Evolutionary conservation across 306 rosid genomes (phyloP).

Genomic region (Cicer chorassanicum): DNA sequence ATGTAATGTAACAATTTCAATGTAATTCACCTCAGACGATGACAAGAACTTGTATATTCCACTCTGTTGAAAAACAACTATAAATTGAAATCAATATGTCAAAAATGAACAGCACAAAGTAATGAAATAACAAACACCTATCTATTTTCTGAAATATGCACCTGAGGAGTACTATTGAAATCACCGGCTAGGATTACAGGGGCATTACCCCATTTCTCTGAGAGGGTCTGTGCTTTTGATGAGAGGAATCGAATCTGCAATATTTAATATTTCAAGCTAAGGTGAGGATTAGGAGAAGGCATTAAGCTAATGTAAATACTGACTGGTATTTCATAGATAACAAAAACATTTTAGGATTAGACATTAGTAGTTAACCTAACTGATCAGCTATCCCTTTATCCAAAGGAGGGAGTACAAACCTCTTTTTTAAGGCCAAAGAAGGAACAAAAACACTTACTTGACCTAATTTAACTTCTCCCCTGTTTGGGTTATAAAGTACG

Average conservation of each 20-base stretch:
- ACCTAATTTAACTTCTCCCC: constrained; percentile 86
- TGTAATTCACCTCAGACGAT: constrained; percentile 72
- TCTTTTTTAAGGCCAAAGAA: constrained; percentile 1
- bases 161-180: constrained; percentile 88
- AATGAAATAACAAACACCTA: constrained; percentile 31
- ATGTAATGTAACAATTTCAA: constrained; percentile 37
- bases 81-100: constrained; percentile 29
- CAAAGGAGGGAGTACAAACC: background rate
- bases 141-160: constrained; percentile 44
- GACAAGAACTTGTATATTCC: constrained; percentile 87
- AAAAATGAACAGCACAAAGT: constrained; percentile 22
- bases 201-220: constrained; percentile 78
- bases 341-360: background rate
- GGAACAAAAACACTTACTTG: constrained; percentile 62
- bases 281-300: background rate
- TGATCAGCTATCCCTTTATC: constrained; percentile 26
- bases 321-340: constrained; percentile 19
- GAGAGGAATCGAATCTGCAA: constrained; percentile 75
- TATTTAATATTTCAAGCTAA: constrained; percentile 33
- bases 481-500: constrained; percentile 82
- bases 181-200: constrained; percentile 88
- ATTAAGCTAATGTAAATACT: constrained; percentile 10
- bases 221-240: constrained; percentile 70
- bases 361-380: constrained; percentile 16
- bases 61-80: constrained; percentile 65